Percentiles rank a stretch among this genome's conserved stretches.
These are phyloP conservation scores for Trichoderma harzianum DNA, from an alignment of 2,329 filamentous ascomycete genomes.

Conservation along the genomic window DNA sequence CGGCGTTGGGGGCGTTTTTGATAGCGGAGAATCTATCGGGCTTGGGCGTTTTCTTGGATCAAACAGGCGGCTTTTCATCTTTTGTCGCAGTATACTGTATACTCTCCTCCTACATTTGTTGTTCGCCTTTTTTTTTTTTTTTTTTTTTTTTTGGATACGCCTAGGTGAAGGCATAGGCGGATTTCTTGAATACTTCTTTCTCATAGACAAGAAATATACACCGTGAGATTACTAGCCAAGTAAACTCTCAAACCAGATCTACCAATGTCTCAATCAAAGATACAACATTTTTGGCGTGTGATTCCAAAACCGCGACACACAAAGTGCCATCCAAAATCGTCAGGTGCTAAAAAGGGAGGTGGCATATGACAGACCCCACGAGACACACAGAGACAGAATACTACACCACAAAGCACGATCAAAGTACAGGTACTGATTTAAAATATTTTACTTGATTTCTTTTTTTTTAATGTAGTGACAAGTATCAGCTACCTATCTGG, in stretches of 20 bases:
- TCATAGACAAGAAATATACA: not conserved
- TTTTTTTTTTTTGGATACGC: not conserved
- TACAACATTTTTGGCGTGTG: not conserved
- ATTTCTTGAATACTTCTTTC: not conserved
- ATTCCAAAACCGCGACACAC: not conserved
- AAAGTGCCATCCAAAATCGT: not conserved
- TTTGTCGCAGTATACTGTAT: not conserved
- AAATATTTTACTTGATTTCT: not conserved
- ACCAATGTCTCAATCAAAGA: not conserved
- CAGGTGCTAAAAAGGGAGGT: not conserved
- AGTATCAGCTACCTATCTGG: not conserved
- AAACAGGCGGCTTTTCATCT: not conserved
- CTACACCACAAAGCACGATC: not conserved
- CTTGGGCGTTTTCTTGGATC: not conserved
- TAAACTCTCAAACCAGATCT: not conserved
- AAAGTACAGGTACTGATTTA: not conserved
- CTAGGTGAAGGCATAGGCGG: not conserved
- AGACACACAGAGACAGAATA: not conserved
- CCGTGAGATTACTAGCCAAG: not conserved
- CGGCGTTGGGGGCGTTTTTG: not conserved
- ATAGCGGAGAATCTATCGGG: not conserved
- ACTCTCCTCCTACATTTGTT: not conserved
- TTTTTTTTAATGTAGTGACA: not conserved
- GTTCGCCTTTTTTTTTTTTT: not conserved
- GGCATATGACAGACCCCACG: slow-evolving; percentile 9